Evolutionary conservation across 495 filamentous ascomycete species (phyloP), one percentile per base, ranked within the genome.

Genomic region (Podospora australis): DNA sequence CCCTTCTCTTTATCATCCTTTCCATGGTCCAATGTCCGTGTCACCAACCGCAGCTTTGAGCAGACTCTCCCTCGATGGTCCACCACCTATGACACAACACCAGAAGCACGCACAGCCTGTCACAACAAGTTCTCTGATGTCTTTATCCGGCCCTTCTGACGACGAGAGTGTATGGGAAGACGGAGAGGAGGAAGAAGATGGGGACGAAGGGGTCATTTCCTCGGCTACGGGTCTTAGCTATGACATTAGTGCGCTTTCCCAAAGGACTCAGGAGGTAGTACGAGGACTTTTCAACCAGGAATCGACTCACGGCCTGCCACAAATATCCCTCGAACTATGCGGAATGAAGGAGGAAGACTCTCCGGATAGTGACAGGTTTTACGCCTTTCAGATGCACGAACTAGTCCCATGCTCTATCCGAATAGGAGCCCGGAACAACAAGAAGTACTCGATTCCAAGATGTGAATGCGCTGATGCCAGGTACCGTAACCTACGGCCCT

Each of bases 361-460:
- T 2, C 49, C 66, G 35, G 62, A 55, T 25, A 60, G 58, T 13
- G 58, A 63, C 30, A 56, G 68, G 19, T 66, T 65, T 50, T 75
- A 72, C 30, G 63, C 71, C 40, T 75, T 73, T 24, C 63, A 73
- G 42, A 60, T 75, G 57, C 68, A 70, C 16, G 72, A 75, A 44
- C 59, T 66, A 2, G 66, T 67, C 39, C 70, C 70, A 6, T 70
- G 68, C 22, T 70, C 70, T 2, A 58, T 75, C 24, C 64, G 70
- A 28, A 68, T 70, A 16, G 68, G 70, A 3, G 53, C 62, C 4
- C 54, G 60, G 6, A 54, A 60, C 36, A 66, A 67, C 39, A 44
- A 21, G 9, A 55, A 61, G 9, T 71, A 67, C 44, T 58, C 66
- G 7, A 44, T 46, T 0, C 69, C 70, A 4, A 63, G 53, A 14